Base-by-base conservation (phyloP, 2,329 filamentous ascomycete genomes). In the Colletotrichum tropicale region DNA sequence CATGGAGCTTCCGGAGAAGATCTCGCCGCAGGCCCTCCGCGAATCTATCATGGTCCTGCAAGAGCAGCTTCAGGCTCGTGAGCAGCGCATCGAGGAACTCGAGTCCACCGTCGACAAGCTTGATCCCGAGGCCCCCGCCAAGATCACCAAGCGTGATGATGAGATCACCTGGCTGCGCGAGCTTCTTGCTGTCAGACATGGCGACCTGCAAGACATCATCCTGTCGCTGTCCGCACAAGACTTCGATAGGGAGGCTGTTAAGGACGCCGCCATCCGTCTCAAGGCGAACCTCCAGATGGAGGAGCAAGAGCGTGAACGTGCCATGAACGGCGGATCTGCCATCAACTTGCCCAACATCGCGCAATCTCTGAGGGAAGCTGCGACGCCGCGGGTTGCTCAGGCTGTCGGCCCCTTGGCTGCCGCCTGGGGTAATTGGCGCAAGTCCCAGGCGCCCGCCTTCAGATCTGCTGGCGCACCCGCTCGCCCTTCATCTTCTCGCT, bases 281-380 rank as follows among this genome's bases (percentile, higher is more conserved):
- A 95, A 95, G 83, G 95, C 97, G 16, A 98, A 98, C 81, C 89
- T 99, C 43, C 95, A 98, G 83, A 99, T 99, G 97, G 96, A 99
- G 84, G 95, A 98, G 82, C 95, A 98, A 83, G 96, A 98, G 85
- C 95, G 95, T 67, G 96, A 98, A 84, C 91, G 97, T 75, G 93
- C 95, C 1, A 91, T 95, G 85, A 93, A 94, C 70, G 93, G 93
- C 64, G 91, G 91, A 16, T 94, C 92, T 9, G 88, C 91, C 32
- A 89, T 93, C 76, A 91, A 89, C 70, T 88, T 97, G 79, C 94
- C 95, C 6, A 95, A 94, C 55, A 91, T 98, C 56, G 94, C 95
- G 2, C 93, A 94, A 62, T 91, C 95, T 36, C 93, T 96, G 62
- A 92, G 91, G 78, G 92, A 96, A 77, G 93, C 95, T 13, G 92